Percentiles rank a stretch among this genome's conserved stretches.
Evolutionary conservation across 208 protist species (phyloP).

Genomic region (Trichomonas tenax): DNA sequence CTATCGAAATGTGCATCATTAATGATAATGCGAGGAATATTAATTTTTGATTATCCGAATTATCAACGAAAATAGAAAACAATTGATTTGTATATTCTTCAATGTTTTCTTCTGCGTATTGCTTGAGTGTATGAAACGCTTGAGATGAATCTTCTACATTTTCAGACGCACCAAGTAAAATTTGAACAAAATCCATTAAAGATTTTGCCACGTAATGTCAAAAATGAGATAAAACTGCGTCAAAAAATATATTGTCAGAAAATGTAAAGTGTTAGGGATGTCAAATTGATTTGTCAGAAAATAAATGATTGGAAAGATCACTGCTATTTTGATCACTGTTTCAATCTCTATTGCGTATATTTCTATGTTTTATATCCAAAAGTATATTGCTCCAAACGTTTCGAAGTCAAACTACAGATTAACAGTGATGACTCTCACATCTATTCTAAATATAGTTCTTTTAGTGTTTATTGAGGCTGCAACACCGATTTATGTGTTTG

Average conservation of each 20-base stretch:
- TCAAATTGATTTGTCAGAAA: no score
- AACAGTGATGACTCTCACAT: not conserved
- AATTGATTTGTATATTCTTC: not conserved
- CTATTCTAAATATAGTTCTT: not conserved
- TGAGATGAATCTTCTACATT: not conserved
- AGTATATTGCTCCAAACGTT: not conserved
- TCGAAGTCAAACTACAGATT: not conserved
- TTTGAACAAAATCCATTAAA: not conserved
- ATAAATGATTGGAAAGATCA: not conserved
- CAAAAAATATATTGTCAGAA: no score
- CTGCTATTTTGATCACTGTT: not conserved
- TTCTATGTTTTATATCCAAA: not conserved
- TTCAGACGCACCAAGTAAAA: not conserved
- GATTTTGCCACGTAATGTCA: no score
- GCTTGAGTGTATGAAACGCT: not conserved
- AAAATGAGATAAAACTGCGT: no score
- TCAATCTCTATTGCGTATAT: not conserved
- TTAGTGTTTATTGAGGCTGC: not conserved
- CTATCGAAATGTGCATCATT: not conserved
- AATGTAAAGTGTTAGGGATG: no score
- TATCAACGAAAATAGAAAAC: not conserved
- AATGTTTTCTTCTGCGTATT: not conserved
- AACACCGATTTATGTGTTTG: not conserved
- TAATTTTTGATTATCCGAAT: not conserved
- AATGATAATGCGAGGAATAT: not conserved